Evolutionary conservation across 1,284 basidiomycete genomes (phyloP).

Genomic region (Heimioporus punctisporus): DNA sequence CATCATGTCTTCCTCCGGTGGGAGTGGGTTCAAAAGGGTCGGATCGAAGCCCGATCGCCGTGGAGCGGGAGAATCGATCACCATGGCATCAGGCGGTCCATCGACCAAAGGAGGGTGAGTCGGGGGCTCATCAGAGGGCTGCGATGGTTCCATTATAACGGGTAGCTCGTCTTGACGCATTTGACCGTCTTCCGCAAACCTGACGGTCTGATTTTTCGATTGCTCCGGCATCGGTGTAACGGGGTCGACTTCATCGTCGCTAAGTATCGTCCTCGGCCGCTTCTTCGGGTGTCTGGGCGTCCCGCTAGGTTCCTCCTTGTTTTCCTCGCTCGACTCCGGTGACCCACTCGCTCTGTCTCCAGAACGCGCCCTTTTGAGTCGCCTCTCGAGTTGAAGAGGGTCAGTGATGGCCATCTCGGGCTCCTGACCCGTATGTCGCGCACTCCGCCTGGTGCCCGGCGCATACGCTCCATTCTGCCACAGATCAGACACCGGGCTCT

Average conservation of each 20-base stretch:
- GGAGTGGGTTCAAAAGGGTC: constrained; percentile 57
- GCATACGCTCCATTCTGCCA: constrained; percentile 35
- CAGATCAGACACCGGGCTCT: constrained; percentile 25
- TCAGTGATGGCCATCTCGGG: constrained; percentile 74
- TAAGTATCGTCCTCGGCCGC: constrained; percentile 48
- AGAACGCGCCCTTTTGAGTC: constrained; percentile 70
- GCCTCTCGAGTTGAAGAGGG: constrained; percentile 69
- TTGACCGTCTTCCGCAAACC: constrained; percentile 40
- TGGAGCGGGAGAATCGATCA: constrained; percentile 30
- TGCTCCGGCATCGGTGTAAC: constrained; percentile 27
- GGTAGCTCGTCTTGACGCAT: constrained; percentile 21
- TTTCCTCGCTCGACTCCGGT: constrained; percentile 53
- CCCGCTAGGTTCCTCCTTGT: constrained; percentile 30
- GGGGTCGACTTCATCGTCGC: constrained; percentile 45
- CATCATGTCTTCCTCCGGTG: constrained; percentile 35
- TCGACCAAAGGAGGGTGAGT: not conserved
- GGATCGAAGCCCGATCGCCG: constrained; percentile 53
- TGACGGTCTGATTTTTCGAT: constrained; percentile 39
- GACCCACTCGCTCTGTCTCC: constrained; percentile 58
- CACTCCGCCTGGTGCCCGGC: constrained; percentile 60
- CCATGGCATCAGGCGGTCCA: constrained; percentile 32
- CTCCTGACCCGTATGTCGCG: constrained; percentile 70
- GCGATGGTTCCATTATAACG: constrained; percentile 2
- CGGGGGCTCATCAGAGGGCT: not conserved
- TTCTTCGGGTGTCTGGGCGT: constrained; percentile 49